A percentile compares a stretch with the other conserved stretches of the same genome.
These are phyloP conservation scores for Globisporangium megalacanthum DNA, from an alignment of 352 stramenopile genomes.

Conservation along the genomic window DNA sequence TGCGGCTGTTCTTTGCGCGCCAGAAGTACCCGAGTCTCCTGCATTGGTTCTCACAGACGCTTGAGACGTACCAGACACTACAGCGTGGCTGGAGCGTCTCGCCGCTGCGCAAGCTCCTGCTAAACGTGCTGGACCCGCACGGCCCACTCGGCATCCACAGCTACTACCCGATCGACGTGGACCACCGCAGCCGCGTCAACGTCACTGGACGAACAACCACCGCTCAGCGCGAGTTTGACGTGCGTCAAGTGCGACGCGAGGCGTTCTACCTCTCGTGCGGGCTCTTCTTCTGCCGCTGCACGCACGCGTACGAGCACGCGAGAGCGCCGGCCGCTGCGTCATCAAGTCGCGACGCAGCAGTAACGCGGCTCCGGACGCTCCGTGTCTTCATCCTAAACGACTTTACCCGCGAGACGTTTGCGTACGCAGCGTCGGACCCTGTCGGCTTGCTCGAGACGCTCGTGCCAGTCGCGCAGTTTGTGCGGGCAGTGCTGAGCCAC, in stretches of 20 bases:
- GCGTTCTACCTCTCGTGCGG: slow-evolving; percentile 77
- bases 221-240: slow-evolving; percentile 24
- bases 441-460: slow-evolving; percentile 51
- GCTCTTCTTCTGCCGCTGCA: slow-evolving; percentile 57
- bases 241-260: slow-evolving; percentile 55
- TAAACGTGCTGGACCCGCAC: slow-evolving; percentile 76
- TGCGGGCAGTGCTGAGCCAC: slow-evolving; percentile 63
- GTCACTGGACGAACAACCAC: background rate
- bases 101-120: slow-evolving; percentile 57
- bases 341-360: slow-evolving; percentile 3
- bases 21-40: slow-evolving; percentile 81
- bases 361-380: slow-evolving; percentile 26
- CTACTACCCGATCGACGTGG: slow-evolving; percentile 66
- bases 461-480: slow-evolving; percentile 57
- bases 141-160: slow-evolving; percentile 73
- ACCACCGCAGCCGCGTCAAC: background rate
- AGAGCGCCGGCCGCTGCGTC: background rate
- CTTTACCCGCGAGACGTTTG: slow-evolving; percentile 48
- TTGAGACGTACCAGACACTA: slow-evolving; percentile 76
- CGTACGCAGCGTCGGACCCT: slow-evolving; percentile 18
- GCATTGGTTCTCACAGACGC: slow-evolving; percentile 80
- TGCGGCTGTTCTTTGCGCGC: slow-evolving; percentile 75
- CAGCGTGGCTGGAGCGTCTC: slow-evolving; percentile 50
- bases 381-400: slow-evolving; percentile 54
- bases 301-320: slow-evolving; percentile 60